Evolutionary conservation across 176 grass and related monocot genomes (phyloP), one percentile per base, ranked within the genome.

Genomic region (Cocos nucifera): DNA sequence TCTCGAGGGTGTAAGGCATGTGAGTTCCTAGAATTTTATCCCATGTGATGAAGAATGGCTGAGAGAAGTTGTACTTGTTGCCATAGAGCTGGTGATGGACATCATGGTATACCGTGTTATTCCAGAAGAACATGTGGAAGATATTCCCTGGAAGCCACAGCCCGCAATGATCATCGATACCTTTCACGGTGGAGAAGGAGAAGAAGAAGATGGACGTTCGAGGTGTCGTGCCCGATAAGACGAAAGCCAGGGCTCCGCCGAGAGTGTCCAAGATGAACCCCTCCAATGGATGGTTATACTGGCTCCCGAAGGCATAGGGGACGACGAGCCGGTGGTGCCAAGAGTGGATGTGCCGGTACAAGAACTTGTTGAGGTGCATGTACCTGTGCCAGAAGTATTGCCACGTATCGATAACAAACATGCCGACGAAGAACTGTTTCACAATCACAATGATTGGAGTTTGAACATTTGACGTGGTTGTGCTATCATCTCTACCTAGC

Each of bases 121-220:
- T 61, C 58, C 58, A 61, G 58, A 61, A 61, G 22, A 61, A 61
- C 3, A 17, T 8, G 58, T 61, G 58, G 27, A 61, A 61, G 6
- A 61, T 29, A 17, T 61, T 61, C 5, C 58, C 58, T 0, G 58
- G 58, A 29, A 61, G 58, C 27, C 58, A 61, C 2, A 61, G 15
- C 0, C 58, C 58, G 58, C 58, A 61, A 17, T 61, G 58, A 15
- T 61, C 58, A 9, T 61, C 58, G 17, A 61, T 61, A 17, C 58
- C 58, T 61, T 61, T 61, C 16, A 61, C 39, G 27, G 28, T 39
- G 24, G 58, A 61, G 58, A 61, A 61, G 58, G 58, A 61, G 58
- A 61, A 61, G 27, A 61, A 61, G 58, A 61, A 61, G 58, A 61
- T 61, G 15, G 58, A 39, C 0, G 58, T 61, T 30, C 58, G 24